Conservation (phyloP, 2,329 filamentous ascomycete species). For the Talaromyces sp. region DNA sequence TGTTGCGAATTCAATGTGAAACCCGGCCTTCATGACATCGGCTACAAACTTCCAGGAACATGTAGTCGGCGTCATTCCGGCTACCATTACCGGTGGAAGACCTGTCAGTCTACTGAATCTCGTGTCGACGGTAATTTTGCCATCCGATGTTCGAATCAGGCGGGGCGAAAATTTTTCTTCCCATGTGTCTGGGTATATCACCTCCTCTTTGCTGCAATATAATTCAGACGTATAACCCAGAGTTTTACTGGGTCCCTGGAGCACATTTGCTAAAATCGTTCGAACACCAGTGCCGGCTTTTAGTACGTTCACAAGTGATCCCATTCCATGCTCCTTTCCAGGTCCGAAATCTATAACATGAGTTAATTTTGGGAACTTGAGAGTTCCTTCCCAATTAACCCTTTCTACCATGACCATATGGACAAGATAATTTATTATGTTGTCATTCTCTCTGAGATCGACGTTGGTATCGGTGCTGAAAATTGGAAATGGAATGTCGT, state of each 20-base stretch:
- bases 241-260: constrained; percentile 81
- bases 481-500: constrained; percentile 62
- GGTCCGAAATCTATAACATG: constrained; percentile 96
- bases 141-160: constrained; percentile 78
- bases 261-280: constrained; percentile 84
- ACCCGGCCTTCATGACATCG: constrained; percentile 89
- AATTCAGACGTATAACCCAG: constrained; percentile 62
- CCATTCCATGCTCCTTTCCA: constrained; percentile 90
- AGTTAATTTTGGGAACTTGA: constrained; percentile 80
- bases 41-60: constrained; percentile 88
- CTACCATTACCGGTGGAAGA: constrained; percentile 79
- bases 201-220: not conserved
- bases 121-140: constrained; percentile 87
- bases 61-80: constrained; percentile 88
- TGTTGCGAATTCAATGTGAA: constrained; percentile 83
- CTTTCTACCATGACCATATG: constrained; percentile 49
- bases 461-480: constrained; percentile 85
- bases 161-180: constrained; percentile 58
- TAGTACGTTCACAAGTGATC: constrained; percentile 93
- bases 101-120: constrained; percentile 91
- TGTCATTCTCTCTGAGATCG: constrained; percentile 71
- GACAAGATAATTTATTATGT: constrained; percentile 31
- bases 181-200: not conserved
- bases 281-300: constrained; percentile 97
- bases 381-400: constrained; percentile 94